phyloP scores from a whole-genome alignment of 2,329 filamentous ascomycete genomes.

The Arthrinium phaeospermum region DNA sequence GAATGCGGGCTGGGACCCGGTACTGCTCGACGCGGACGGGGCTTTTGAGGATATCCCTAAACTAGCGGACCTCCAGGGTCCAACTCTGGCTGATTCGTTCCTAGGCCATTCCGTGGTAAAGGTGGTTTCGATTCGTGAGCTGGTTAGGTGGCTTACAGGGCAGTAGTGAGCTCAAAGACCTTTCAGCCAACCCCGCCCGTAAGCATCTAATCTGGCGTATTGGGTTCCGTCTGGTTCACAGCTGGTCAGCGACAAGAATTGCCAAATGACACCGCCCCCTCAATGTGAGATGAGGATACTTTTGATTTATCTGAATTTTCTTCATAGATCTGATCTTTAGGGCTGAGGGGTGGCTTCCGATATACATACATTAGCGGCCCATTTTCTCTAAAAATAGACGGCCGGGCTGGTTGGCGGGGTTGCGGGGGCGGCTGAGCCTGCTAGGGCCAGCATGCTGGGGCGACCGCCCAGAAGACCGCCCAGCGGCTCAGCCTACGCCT shows the following conservation, averaged over 20 bases:
- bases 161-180: not conserved
- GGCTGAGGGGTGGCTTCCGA: too few species aligned
- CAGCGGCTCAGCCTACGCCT: not conserved
- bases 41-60: not conserved
- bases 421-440: not conserved
- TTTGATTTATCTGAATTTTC: not conserved
- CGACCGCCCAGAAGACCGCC: too few species aligned
- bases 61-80: not conserved
- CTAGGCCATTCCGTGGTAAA: not conserved
- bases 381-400: not conserved
- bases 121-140: not conserved
- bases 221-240: not conserved
- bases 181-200: not conserved
- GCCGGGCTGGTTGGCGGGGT: not conserved
- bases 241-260: not conserved
- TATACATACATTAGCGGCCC: not conserved
- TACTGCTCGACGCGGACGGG: slow-evolving; percentile 43
- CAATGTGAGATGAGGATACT: too few species aligned
- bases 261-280: too few species aligned
- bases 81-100: not conserved
- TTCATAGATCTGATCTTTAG: not conserved
- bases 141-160: not conserved
- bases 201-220: not conserved
- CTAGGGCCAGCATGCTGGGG: not conserved
- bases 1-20: slow-evolving; percentile 52